phyloP scores from a whole-genome alignment of 768 basidiomycete species.

The Boletus rufocinnamomeus region DNA sequence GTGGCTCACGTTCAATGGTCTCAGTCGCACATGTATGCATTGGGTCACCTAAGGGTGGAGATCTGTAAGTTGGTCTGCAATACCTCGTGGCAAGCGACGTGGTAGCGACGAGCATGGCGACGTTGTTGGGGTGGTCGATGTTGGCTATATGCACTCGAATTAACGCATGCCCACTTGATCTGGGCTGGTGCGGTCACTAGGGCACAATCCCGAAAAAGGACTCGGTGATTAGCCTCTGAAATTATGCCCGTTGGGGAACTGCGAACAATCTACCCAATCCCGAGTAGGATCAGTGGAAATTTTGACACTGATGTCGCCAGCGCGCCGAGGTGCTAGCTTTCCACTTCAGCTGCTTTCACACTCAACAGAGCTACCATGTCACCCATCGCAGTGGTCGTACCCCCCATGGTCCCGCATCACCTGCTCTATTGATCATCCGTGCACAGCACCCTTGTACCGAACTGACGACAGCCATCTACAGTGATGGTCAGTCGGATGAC shows the following conservation, averaged over 20 bases:
- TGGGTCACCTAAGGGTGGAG: background rate
- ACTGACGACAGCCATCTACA: background rate
- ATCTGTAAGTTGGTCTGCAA: background rate
- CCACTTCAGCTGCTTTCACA: too few species aligned
- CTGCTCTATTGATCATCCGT: background rate
- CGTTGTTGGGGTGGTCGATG: background rate
- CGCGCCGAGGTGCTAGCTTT: background rate
- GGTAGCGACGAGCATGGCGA: background rate
- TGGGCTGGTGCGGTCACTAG: background rate
- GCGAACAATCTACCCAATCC: too few species aligned
- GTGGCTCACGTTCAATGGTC: constrained; percentile 17
- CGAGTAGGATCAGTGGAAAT: background rate
- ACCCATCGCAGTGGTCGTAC: background rate
- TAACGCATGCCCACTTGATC: background rate
- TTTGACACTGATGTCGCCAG: background rate
- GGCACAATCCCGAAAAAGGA: background rate
- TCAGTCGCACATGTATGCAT: background rate
- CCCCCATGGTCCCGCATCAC: background rate
- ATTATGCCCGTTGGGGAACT: background rate
- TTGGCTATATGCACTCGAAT: constrained; percentile 7
- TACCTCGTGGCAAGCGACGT: background rate
- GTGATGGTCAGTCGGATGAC: constrained; percentile 6
- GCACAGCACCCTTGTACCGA: constrained; percentile 8
- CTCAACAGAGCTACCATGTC: background rate
- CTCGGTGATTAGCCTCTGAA: too few species aligned